phyloP scores from a whole-genome alignment of 257 asterid species.

The Ligustrum vulgare region DNA sequence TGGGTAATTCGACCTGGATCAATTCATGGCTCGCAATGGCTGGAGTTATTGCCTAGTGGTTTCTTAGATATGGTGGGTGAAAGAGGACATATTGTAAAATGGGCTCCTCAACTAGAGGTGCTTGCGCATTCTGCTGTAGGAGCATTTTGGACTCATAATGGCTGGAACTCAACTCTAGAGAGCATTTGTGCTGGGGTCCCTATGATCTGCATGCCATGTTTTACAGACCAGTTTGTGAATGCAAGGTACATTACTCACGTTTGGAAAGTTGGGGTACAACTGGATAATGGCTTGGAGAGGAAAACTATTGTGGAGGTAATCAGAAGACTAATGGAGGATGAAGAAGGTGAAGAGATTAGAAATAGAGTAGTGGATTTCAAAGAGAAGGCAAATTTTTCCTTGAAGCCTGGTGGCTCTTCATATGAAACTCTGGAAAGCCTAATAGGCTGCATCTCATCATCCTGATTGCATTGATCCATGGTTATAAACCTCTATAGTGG shows the following conservation, averaged over 20 bases:
- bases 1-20: slow-evolving; percentile 6
- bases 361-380: slow-evolving; percentile 22
- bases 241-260: slow-evolving; percentile 29
- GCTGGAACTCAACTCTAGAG: slow-evolving; percentile 48
- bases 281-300: slow-evolving; percentile 34
- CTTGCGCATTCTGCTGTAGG: slow-evolving; percentile 37
- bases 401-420: slow-evolving; percentile 29
- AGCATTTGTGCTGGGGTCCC: slow-evolving; percentile 43
- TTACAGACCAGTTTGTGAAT: slow-evolving; percentile 39
- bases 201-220: slow-evolving; percentile 37
- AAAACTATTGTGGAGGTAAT: slow-evolving; percentile 23
- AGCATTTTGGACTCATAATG: slow-evolving; percentile 45
- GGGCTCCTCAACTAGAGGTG: slow-evolving; percentile 55
- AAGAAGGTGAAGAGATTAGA: slow-evolving; percentile 34
- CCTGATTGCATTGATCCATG: neutral
- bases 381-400: slow-evolving; percentile 24
- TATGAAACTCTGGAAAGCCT: slow-evolving; percentile 23
- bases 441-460: slow-evolving; percentile 26
- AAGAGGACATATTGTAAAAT: slow-evolving; percentile 39
- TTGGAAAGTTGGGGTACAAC: slow-evolving; percentile 35
- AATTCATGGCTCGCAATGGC: slow-evolving; percentile 20
- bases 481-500: neutral
- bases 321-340: slow-evolving; percentile 21
- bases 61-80: slow-evolving; percentile 22
- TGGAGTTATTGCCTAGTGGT: slow-evolving; percentile 26